Conservation (phyloP, 192 early-diverging fungal species). For the Oehlia diaphana region DNA sequence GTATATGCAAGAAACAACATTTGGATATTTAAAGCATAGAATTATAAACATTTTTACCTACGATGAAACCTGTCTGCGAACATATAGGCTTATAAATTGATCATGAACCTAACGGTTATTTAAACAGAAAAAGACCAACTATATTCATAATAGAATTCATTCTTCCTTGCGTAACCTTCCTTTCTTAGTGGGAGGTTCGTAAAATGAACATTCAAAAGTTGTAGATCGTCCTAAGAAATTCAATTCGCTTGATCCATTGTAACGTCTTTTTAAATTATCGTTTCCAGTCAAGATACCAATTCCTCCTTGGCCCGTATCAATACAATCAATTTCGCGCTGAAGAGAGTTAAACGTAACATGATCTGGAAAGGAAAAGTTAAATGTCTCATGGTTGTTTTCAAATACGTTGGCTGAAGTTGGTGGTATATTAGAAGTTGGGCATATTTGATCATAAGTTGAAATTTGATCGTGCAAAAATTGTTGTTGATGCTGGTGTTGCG, state of each 20-base stretch:
- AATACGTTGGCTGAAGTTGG: background rate
- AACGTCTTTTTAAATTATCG: slow-evolving; percentile 19
- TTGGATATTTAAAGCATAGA: too few species aligned
- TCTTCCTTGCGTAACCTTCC: slow-evolving; percentile 17
- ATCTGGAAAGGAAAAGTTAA: slow-evolving; percentile 17
- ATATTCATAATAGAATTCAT: background rate
- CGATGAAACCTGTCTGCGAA: background rate
- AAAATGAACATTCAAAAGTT: background rate
- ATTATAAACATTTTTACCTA: background rate
- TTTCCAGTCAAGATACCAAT: slow-evolving; percentile 12
- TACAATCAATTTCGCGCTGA: slow-evolving; percentile 25
- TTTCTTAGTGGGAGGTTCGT: slow-evolving; percentile 1
- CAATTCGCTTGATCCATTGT: background rate
- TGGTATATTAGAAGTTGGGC: background rate
- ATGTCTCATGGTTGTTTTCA: background rate
- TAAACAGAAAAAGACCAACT: background rate
- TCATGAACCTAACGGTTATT: background rate
- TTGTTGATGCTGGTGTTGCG: slow-evolving; percentile 9
- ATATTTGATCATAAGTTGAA: background rate
- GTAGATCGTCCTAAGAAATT: slow-evolving; percentile 10
- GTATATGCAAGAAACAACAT: background rate
- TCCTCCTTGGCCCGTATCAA: slow-evolving; percentile 23
- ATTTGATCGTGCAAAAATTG: background rate
- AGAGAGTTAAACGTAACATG: background rate
- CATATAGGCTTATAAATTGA: background rate